Percentiles rank a stretch among this genome's conserved stretches.
Evolutionary conservation across 345 rosid genomes (phyloP).

Genomic region (Viola odorata): DNA sequence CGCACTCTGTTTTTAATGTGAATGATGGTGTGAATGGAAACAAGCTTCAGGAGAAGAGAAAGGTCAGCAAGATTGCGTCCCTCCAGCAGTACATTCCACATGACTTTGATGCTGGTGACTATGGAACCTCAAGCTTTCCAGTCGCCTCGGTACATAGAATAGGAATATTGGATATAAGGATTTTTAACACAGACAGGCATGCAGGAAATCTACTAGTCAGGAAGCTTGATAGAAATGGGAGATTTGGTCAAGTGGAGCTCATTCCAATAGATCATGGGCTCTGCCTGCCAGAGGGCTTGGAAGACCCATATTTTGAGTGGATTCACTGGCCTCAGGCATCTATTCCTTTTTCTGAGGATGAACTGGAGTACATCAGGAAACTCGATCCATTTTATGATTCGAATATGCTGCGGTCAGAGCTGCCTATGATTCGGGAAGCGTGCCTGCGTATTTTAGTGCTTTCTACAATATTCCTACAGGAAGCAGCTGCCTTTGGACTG

Average conservation of each 20-base stretch:
- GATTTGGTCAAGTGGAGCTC: slow-evolving; percentile 79
- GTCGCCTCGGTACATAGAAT: slow-evolving; percentile 84
- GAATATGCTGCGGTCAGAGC: slow-evolving; percentile 69
- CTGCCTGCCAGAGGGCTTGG: slow-evolving; percentile 90
- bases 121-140: slow-evolving; percentile 96
- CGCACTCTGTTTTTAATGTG: slow-evolving; percentile 82
- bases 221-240: slow-evolving; percentile 64
- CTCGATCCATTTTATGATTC: slow-evolving; percentile 66
- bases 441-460: slow-evolving; percentile 76
- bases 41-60: slow-evolving; percentile 52
- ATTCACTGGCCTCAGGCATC: slow-evolving; percentile 99
- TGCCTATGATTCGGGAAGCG: slow-evolving; percentile 93
- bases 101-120: slow-evolving; percentile 95
- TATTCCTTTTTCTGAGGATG: slow-evolving; percentile 94
- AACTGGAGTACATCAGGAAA: slow-evolving; percentile 68
- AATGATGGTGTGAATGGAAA: slow-evolving; percentile 72
- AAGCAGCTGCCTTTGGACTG: slow-evolving; percentile 70
- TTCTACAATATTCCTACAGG: slow-evolving; percentile 80
- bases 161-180: slow-evolving; percentile 85
- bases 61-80: slow-evolving; percentile 94
- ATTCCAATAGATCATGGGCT: slow-evolving; percentile 98
- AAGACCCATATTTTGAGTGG: slow-evolving; percentile 99
- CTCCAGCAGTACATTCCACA: slow-evolving; percentile 86
- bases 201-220: slow-evolving; percentile 90
- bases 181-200: slow-evolving; percentile 94